Evolutionary conservation across 164 flowering plant species (phyloP), one percentile per base, ranked within the genome.

Genomic region (Stephania japonica): DNA sequence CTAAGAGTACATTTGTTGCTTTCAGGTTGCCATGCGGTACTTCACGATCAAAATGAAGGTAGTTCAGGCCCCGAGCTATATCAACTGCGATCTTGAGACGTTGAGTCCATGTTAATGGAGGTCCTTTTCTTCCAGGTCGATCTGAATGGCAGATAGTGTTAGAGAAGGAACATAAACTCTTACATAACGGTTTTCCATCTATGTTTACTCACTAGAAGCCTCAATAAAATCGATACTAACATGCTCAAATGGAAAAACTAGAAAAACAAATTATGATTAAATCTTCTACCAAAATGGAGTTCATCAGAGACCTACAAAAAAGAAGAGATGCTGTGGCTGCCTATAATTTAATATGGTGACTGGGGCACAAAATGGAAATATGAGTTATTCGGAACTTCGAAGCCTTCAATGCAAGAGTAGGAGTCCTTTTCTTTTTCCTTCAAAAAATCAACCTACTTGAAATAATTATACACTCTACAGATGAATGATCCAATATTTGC

Each of bases 21-120:
- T 96, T 96, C 32, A 96, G 91, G 87, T 96, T 96, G 6, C 99
- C 98, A 32, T 96, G 99, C 1, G 97, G 98, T 41, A 92, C 83
- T 53, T 90, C 92, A 13, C 99, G 92, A 75, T 96, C 99, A 70
- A 96, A 92, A 84, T 96, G 99, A 81, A 96, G 97, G 81, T 96
- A 91, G 79, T 93, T 93, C 78, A 96, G 89, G 78, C 99, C 98
- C 61, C 98, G 97, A 59, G 97, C 99, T 67, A 92, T 83, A 73
- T 95, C 99, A 27, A 92, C 97, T 0, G 98, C 94, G 69, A 95
- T 87, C 76, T 95, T 95, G 63, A 93, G 92, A 78, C 99, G 86
- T 65, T 89, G 98, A 24, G 82, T 75, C 98, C 98, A 93, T 6
- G 90, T 61, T 41, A 92, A 80, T 49, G 88, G 95, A 0, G 92